Conservation (phyloP, 306 rosid genomes). For the Carpinus viminea region DNA sequence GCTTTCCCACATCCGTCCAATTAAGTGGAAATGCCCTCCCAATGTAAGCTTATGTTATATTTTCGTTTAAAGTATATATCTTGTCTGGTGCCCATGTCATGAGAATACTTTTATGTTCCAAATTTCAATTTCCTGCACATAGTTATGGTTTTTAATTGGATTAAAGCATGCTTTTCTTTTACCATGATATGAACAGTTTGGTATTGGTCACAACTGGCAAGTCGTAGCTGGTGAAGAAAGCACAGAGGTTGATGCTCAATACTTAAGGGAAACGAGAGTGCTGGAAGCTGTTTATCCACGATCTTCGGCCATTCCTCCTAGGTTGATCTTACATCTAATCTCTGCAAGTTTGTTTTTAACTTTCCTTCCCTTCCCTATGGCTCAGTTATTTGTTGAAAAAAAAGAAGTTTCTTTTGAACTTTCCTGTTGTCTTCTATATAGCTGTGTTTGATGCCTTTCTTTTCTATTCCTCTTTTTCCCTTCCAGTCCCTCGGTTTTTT, state of each 20-base stretch:
- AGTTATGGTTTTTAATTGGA: background rate
- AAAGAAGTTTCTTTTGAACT: background rate
- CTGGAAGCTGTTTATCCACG: conserved; percentile 77
- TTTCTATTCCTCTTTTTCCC: background rate
- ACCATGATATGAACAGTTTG: conserved; percentile 39
- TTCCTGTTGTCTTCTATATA: background rate
- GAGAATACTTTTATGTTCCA: background rate
- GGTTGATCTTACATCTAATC: conserved; percentile 36
- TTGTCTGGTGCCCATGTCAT: background rate
- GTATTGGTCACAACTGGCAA: conserved; percentile 40
- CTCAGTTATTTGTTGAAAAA: too few relatives aligned
- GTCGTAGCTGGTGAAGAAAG: conserved; percentile 80
- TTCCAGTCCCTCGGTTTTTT: conserved; percentile 53
- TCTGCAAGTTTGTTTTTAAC: background rate
- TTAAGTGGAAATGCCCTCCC: conserved; percentile 67
- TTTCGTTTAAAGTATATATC: background rate
- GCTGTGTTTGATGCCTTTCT: conserved; percentile 7
- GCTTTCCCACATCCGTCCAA: conserved; percentile 25
- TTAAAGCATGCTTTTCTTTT: background rate
- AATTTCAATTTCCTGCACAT: background rate
- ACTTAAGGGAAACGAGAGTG: conserved; percentile 47
- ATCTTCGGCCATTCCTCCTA: conserved; percentile 57
- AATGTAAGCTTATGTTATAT: conserved; percentile 42
- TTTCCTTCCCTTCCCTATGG: too few relatives aligned
- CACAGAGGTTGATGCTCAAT: conserved; percentile 47